Conservation (phyloP, 2,329 filamentous ascomycete genomes). For the Atkinsonella hypoxylon region DNA sequence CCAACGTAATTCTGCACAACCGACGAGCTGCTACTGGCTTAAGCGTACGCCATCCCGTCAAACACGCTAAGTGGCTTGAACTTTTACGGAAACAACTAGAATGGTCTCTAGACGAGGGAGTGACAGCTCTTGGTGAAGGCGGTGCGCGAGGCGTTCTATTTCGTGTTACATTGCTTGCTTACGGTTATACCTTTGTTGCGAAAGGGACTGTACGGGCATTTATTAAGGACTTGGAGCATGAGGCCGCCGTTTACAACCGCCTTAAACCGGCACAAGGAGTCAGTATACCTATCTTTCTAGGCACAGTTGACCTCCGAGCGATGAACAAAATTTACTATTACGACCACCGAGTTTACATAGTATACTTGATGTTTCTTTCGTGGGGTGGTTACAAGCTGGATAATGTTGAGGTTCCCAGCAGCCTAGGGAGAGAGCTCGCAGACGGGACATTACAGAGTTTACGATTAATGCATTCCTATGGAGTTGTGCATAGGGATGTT, state of each 20-base stretch:
- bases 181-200: conserved; percentile 31
- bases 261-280: conserved; percentile 21
- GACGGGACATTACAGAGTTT: too few relatives aligned
- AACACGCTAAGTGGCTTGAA: conserved; percentile 15
- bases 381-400: background rate
- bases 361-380: conserved; percentile 23
- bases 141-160: conserved; percentile 29
- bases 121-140: conserved; percentile 14
- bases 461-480: too few relatives aligned
- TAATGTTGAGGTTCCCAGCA: too few relatives aligned
- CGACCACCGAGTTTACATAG: conserved; percentile 18
- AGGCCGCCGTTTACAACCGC: conserved; percentile 23
- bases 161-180: conserved; percentile 24
- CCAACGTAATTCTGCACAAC: background rate
- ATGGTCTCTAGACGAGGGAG: conserved; percentile 18
- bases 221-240: conserved; percentile 21
- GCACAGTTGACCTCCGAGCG: conserved; percentile 22
- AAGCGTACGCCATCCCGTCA: conserved; percentile 16
- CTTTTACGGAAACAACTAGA: conserved; percentile 21
- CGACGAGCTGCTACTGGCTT: background rate
- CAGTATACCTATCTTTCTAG: conserved; percentile 26
- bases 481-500: too few relatives aligned
- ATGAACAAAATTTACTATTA: conserved; percentile 23
- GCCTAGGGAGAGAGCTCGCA: too few relatives aligned
- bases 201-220: conserved; percentile 27